Evolutionary conservation across 116 monocot species (phyloP).

Genomic region (Posidonia oceanica): DNA sequence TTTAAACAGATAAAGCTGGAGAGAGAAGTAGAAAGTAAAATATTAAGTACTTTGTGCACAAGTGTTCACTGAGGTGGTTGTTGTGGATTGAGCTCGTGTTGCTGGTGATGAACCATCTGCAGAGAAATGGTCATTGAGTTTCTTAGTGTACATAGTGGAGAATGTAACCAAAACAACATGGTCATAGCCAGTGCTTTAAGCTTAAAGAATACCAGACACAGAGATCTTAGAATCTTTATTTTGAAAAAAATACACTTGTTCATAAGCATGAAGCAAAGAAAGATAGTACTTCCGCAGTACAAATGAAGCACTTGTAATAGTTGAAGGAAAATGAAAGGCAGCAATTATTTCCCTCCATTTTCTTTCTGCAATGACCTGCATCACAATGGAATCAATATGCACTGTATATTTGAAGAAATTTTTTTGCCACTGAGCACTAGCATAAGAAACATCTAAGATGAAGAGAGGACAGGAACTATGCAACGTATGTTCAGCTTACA

Average conservation of each 20-base stretch:
- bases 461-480: too few species aligned
- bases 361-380: slow-evolving; percentile 51
- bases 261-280: slow-evolving; percentile 58
- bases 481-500: too few species aligned
- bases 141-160: background rate
- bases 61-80: background rate
- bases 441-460: background rate
- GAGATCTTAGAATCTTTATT: slow-evolving; percentile 1
- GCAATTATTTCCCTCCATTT: slow-evolving; percentile 75
- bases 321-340: slow-evolving; percentile 52
- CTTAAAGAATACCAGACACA: background rate
- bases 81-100: background rate
- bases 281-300: slow-evolving; percentile 76
- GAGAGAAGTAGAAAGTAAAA: background rate
- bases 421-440: background rate
- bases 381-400: too few species aligned
- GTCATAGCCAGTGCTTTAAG: background rate
- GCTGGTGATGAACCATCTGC: background rate
- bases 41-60: background rate
- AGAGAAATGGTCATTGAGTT: background rate
- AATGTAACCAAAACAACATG: background rate
- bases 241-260: slow-evolving; percentile 67
- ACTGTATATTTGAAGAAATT: background rate
- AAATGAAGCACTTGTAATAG: slow-evolving; percentile 80
- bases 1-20: background rate